Percentiles rank a stretch among this genome's conserved stretches.
phyloP scores from a whole-genome alignment of 108 stramenopile species.

The Cyclotella choctawhatcheeana region DNA sequence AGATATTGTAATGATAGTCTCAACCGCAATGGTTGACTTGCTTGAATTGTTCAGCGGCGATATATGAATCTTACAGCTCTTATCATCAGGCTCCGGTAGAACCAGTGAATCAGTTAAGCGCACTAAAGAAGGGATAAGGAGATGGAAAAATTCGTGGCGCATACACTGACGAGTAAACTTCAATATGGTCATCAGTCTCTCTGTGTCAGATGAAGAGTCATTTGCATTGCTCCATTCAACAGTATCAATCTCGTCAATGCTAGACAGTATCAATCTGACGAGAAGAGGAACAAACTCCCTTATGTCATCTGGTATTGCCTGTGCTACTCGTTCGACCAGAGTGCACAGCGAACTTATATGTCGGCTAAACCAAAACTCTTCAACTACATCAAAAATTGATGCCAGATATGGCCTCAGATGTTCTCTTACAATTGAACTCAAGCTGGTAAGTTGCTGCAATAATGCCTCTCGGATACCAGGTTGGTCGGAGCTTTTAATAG shows the following conservation, averaged over 20 bases:
- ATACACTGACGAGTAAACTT: slow-evolving; percentile 63
- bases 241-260: slow-evolving; percentile 69
- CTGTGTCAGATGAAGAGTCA: slow-evolving; percentile 23
- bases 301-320: slow-evolving; percentile 87
- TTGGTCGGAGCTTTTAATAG: slow-evolving; percentile 78
- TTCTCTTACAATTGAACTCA: slow-evolving; percentile 88
- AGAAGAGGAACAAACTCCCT: slow-evolving; percentile 75
- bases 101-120: slow-evolving; percentile 78
- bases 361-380: slow-evolving; percentile 87
- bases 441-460: slow-evolving; percentile 85
- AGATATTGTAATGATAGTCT: slow-evolving; percentile 69
- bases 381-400: slow-evolving; percentile 89
- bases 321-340: slow-evolving; percentile 84
- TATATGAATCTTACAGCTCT: slow-evolving; percentile 15
- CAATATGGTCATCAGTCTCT: slow-evolving; percentile 74
- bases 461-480: slow-evolving; percentile 88
- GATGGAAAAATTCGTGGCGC: slow-evolving; percentile 74
- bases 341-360: slow-evolving; percentile 88
- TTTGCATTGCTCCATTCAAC: slow-evolving; percentile 53
- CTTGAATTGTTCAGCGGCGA: slow-evolving; percentile 8
- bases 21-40: slow-evolving; percentile 51
- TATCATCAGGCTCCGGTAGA: slow-evolving; percentile 29
- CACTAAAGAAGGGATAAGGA: slow-evolving; percentile 86
- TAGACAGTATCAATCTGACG: slow-evolving; percentile 68
- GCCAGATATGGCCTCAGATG: slow-evolving; percentile 90